Conservation (phyloP, 2,329 filamentous ascomycete genomes). For the Trichoderma sp. region DNA sequence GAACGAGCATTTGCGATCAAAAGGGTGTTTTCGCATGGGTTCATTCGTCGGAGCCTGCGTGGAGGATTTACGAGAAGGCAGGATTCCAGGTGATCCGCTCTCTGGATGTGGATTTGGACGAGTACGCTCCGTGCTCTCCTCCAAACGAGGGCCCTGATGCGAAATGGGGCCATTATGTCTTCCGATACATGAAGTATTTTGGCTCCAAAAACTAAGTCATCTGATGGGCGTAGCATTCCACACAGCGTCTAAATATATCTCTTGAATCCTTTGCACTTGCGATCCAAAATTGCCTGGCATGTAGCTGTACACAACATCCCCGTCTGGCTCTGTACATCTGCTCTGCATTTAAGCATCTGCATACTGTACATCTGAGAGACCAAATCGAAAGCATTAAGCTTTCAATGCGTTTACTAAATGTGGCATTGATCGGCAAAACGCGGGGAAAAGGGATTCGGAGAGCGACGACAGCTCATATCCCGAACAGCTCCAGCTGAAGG, state of each 20-base stretch:
- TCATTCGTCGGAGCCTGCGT: slow-evolving; percentile 41
- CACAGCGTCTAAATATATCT: neutral
- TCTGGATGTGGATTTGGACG: slow-evolving; percentile 40
- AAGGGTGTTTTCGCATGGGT: slow-evolving; percentile 41
- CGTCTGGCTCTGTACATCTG: neutral
- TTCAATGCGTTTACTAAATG: neutral
- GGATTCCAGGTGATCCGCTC: slow-evolving; percentile 39
- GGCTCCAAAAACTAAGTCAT: slow-evolving; percentile 12
- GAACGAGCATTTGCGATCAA: slow-evolving; percentile 38
- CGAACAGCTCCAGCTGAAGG: neutral
- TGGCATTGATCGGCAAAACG: slow-evolving; percentile 10
- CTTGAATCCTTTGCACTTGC: neutral
- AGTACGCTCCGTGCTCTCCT: slow-evolving; percentile 37
- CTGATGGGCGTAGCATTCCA: slow-evolving; percentile 6
- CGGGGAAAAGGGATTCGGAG: slow-evolving; percentile 3
- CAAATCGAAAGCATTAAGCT: neutral
- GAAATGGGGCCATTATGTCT: slow-evolving; percentile 42
- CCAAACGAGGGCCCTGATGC: slow-evolving; percentile 34
- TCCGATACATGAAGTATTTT: slow-evolving; percentile 41
- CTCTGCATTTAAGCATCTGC: slow-evolving; percentile 6
- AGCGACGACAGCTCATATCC: neutral
- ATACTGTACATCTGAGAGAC: slow-evolving; percentile 6
- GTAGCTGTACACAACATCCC: neutral
- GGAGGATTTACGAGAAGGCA: slow-evolving; percentile 38
- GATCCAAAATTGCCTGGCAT: neutral